Conservation (phyloP, 2,329 filamentous ascomycete genomes). For the Remersonia thermophila region DNA sequence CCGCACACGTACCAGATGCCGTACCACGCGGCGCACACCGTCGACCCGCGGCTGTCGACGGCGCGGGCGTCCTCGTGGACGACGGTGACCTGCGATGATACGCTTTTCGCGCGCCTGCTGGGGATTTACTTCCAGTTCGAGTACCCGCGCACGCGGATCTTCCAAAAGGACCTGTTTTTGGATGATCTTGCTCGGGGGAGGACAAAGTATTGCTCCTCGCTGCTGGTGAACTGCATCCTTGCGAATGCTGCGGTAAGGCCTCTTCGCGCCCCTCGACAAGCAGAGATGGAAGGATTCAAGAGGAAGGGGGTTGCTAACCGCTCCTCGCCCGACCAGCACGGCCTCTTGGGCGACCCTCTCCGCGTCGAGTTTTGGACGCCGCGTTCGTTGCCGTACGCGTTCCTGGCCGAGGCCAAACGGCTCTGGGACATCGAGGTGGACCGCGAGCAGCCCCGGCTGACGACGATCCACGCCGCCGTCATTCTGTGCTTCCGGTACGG, state of each 20-base stretch:
- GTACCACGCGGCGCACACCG: conserved; percentile 16
- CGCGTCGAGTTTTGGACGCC: conserved; percentile 27
- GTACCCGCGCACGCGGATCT: conserved; percentile 12
- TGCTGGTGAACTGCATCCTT: conserved; percentile 19
- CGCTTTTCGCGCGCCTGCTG: conserved; percentile 16
- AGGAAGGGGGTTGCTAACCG: not conserved
- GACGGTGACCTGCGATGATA: conserved; percentile 16
- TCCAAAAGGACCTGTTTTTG: conserved; percentile 19
- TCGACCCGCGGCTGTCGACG: conserved; percentile 15
- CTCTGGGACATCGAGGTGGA: conserved; percentile 26
- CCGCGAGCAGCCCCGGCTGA: conserved; percentile 13
- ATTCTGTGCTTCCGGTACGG: conserved; percentile 22
- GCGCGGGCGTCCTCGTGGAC: conserved; percentile 19
- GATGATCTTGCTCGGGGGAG: conserved; percentile 15
- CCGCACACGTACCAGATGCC: conserved; percentile 4
- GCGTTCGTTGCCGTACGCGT: conserved; percentile 22
- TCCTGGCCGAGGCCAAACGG: conserved; percentile 27
- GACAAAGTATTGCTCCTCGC: conserved; percentile 16
- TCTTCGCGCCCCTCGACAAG: conserved; percentile 1
- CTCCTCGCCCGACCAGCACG: conserved; percentile 17
- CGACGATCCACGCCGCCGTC: conserved; percentile 24
- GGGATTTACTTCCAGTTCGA: conserved; percentile 16
- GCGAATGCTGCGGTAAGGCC: conserved; percentile 19
- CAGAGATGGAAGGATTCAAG: not conserved
- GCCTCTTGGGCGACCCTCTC: conserved; percentile 17